Percentiles rank a stretch among this genome's conserved stretches.
Conservation (phyloP, 2,329 filamentous ascomycete genomes). For the Corynespora cassiicola region DNA sequence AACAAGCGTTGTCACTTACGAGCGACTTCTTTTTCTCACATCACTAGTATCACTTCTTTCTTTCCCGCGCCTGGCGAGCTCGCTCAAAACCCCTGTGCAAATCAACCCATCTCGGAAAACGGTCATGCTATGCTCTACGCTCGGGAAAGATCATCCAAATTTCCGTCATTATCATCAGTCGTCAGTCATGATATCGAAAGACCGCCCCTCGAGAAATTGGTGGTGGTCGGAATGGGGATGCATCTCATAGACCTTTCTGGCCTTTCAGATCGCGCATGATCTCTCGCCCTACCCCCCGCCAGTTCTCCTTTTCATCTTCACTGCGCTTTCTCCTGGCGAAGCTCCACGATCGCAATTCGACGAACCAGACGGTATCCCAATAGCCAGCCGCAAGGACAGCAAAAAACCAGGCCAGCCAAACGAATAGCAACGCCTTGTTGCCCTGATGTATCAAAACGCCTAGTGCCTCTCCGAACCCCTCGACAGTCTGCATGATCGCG, state of each 20-base stretch:
- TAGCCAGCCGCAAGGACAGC: slow-evolving; percentile 16
- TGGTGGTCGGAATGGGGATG: too few relatives aligned
- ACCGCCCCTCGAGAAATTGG: too few relatives aligned
- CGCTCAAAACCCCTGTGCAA: too few relatives aligned
- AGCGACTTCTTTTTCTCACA: too few relatives aligned
- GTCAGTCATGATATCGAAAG: too few relatives aligned
- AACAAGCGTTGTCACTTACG: too few relatives aligned
- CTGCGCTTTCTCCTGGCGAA: slow-evolving; percentile 21
- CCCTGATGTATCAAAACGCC: slow-evolving; percentile 16
- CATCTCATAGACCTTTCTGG: slow-evolving; percentile 9
- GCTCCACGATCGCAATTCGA: slow-evolving; percentile 25
- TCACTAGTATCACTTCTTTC: too few relatives aligned
- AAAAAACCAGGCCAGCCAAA: slow-evolving; percentile 25
- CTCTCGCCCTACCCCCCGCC: slow-evolving; percentile 23
- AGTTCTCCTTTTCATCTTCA: slow-evolving; percentile 27
- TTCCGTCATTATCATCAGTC: too few relatives aligned
- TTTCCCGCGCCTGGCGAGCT: too few relatives aligned
- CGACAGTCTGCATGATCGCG: slow-evolving; percentile 8
- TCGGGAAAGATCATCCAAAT: too few relatives aligned
- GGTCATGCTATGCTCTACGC: too few relatives aligned
- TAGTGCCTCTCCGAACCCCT: slow-evolving; percentile 13
- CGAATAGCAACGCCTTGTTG: slow-evolving; percentile 17
- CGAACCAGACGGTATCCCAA: slow-evolving; percentile 33
- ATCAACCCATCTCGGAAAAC: too few relatives aligned
- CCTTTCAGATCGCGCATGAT: slow-evolving; percentile 23